Percentiles rank a stretch among this genome's conserved stretches.
Conservation (phyloP, 805 yeast genomes). For the Yarrowia phangngaensis region DNA sequence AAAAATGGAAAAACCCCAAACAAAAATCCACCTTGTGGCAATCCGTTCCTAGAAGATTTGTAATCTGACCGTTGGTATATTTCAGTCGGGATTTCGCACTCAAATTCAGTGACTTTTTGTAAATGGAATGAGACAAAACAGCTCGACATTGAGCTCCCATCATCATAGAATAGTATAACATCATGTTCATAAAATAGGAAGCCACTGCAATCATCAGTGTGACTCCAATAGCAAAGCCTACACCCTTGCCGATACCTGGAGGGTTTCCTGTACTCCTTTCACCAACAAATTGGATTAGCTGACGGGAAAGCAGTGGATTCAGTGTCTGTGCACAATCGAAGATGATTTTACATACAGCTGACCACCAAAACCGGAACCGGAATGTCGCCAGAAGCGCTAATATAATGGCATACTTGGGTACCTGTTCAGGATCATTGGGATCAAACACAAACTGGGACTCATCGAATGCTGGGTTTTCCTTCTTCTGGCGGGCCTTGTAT, state of each 20-base stretch:
- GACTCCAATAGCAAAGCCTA: constrained; percentile 71
- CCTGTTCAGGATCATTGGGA: constrained; percentile 8
- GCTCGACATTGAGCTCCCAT: constrained; percentile 70
- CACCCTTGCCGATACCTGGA: constrained; percentile 54
- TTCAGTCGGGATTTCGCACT: constrained; percentile 50
- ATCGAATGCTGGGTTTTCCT: constrained; percentile 41
- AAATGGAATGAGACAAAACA: constrained; percentile 59
- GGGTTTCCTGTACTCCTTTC: constrained; percentile 44
- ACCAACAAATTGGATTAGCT: constrained; percentile 61
- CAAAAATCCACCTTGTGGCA: constrained; percentile 69
- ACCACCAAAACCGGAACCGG: constrained; percentile 36
- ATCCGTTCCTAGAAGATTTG: constrained; percentile 69
- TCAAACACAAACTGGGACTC: background rate
- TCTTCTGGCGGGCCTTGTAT: constrained; percentile 41
- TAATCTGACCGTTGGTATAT: constrained; percentile 60
- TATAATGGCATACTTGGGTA: constrained; percentile 35
- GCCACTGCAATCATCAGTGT: constrained; percentile 50
- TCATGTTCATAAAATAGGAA: constrained; percentile 55
- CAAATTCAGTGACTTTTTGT: constrained; percentile 59
- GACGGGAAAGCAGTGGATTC: constrained; percentile 61
- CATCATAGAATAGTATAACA: constrained; percentile 54
- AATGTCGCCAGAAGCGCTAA: constrained; percentile 40
- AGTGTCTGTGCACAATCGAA: constrained; percentile 44
- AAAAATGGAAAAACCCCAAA: constrained; percentile 56
- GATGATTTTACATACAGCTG: constrained; percentile 34